Base-by-base conservation (phyloP, 176 grass and related monocot species). In the Microstegium vimineum region DNA sequence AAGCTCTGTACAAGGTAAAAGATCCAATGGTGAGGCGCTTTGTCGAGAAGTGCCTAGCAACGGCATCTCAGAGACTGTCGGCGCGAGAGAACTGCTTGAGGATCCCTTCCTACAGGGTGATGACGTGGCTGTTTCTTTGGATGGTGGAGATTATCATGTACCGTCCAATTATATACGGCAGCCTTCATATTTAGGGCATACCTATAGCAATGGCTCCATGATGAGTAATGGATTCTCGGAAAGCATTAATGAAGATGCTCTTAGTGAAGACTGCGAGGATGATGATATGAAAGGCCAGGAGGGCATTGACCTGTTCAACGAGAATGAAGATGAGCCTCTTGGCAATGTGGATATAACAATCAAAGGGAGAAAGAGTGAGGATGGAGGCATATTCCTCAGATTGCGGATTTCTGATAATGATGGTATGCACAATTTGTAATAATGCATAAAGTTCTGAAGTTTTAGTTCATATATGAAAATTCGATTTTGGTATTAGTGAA, bases 291-390 rank as follows among this genome's bases (percentile, higher is more conserved):
- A 90, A 86, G 85, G 79, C 17, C 91, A 93, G 18, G 84, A 87
- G 45, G 85, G 92, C 30, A 94, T 92, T 38, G 73, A 97, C 30
- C 74, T 97, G 41, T 97, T 97, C 90, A 89, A 90, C 1, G 80
- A 88, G 9, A 92, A 92, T 0, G 90, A 94, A 76, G 92, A 92
- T 74, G 94, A 94, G 26, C 83, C 67, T 54, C 80, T 85, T 76
- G 76, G 90, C 69, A 85, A 86, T 78, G 69, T 97, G 51, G 94
- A 94, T 86, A 94, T 97, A 67, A 90, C 87, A 62, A 97, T 94
- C 43, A 91, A 92, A 78, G 94, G 94, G 45, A 92, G 74, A 76
- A 97, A 90, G 65, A 94, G 78, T 62, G 94, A 87, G 51, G 90
- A 94, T 76, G 92, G 92, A 51, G 69, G 77, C 57, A 94, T 97